Base-by-base conservation (phyloP, 192 early-diverging fungal species). In the Paraglomus brasilianum region DNA sequence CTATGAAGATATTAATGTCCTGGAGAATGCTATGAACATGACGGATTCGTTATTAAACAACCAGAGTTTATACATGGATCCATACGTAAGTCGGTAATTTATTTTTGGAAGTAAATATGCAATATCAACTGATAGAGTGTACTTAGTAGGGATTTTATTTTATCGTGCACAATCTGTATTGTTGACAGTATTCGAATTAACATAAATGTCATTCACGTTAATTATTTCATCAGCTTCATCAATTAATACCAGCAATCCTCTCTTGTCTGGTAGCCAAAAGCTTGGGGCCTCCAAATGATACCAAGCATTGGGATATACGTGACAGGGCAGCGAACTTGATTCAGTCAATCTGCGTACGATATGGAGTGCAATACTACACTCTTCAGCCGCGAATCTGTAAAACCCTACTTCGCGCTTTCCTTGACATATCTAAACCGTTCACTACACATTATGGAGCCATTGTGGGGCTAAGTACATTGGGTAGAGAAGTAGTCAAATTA, bases 371-470 rank as follows among this genome's bases (percentile, higher is more conserved):
- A 5, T 97, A 98, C 69, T 92, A 90, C 58, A 92, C 89, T 11
- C 78, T 99, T 38, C 92, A 96, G 73, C 86, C 93, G 0, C 88
- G 96, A 41, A 87, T 95, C 44, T 91, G 91, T 5, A 91, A 93
- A 68, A 97, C 95, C 10, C 80, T 99, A 65, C 76, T 98, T 17
- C 82, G 89, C 1, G 93, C 95, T 5, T 94, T 98, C 45, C 72
- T 97, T 52, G 98, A 98, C 67, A 89, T 90, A 8, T 77, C 82
- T 15, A 95, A 94, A 70, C 85, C 91, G 5, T 74, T 92, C 36
- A 83, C 88, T 1, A 95, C 93, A 4, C 87, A 92, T 49, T 98
- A 95, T 74, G 98, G 98, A 17, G 92, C 93, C 0, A 87, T 98
- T 19, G 74, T 87, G 10, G 95, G 92, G 0, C 66, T 98, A 21